phyloP scores from a whole-genome alignment of 768 basidiomycete genomes.

The Podaxis pistillaris region DNA sequence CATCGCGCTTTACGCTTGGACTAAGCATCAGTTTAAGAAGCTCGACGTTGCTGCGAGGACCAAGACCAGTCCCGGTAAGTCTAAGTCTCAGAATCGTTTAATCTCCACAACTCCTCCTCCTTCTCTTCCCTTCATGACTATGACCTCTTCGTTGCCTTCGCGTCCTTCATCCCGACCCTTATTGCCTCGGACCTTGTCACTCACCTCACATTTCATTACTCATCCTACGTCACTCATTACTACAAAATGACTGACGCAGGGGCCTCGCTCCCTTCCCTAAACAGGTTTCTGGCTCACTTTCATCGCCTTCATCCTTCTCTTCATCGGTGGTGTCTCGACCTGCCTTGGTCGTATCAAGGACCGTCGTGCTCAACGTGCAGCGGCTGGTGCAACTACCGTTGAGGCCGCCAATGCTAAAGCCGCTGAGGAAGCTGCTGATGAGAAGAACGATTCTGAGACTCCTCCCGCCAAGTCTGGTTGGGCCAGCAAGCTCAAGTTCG shows the following conservation, averaged over 20 bases:
- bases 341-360: conserved; percentile 15
- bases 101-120: conserved; percentile 7
- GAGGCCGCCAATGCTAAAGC: neutral
- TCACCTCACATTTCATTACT: neutral
- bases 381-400: neutral
- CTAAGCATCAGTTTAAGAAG: conserved; percentile 55
- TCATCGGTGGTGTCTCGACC: conserved; percentile 14
- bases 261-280: neutral
- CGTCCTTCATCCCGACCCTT: neutral
- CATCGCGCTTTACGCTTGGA: conserved; percentile 65
- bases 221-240: neutral
- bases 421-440: neutral
- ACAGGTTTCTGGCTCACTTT: conserved; percentile 18
- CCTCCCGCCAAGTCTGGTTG: neutral
- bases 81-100: neutral
- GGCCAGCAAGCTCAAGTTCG: conserved; percentile 10
- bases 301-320: conserved; percentile 14
- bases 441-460: neutral
- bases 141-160: neutral
- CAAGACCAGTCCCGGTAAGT: conserved; percentile 61
- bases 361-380: neutral
- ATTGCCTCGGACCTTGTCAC: neutral
- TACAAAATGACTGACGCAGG: neutral
- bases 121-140: neutral
- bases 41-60: conserved; percentile 48